phyloP scores from a whole-genome alignment of 2,329 filamentous ascomycete species.

The Xenosphaeropsis pyriputrescens region DNA sequence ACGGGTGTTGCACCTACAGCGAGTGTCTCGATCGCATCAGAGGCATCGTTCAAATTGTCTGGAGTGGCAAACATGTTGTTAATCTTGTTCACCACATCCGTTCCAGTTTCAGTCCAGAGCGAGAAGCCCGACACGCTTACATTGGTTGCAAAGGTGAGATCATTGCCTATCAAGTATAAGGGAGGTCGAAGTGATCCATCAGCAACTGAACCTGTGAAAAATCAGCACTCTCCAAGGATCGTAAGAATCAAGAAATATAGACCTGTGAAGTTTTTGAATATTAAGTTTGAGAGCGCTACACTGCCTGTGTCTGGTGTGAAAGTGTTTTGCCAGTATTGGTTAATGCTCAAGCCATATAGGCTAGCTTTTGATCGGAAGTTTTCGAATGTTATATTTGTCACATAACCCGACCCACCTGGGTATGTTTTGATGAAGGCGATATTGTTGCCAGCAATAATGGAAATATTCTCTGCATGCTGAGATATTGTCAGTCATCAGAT shows the following conservation, averaged over 20 bases:
- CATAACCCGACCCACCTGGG: constrained; percentile 18
- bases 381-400: constrained; percentile 12
- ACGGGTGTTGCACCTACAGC: constrained; percentile 4
- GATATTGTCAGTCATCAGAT: background rate
- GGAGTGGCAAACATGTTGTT: constrained; percentile 20
- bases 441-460: background rate
- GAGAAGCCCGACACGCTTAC: constrained; percentile 19
- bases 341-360: constrained; percentile 5
- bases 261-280: constrained; percentile 18
- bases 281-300: constrained; percentile 9
- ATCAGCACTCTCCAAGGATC: too few relatives aligned
- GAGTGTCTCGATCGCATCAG: constrained; percentile 7
- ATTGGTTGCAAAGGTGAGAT: constrained; percentile 17
- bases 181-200: constrained; percentile 16
- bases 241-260: background rate
- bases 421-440: constrained; percentile 15
- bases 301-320: constrained; percentile 12
- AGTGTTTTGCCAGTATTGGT: constrained; percentile 14
- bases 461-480: background rate
- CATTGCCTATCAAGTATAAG: constrained; percentile 18
- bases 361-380: constrained; percentile 1
- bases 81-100: constrained; percentile 16
- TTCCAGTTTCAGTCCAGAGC: constrained; percentile 18
- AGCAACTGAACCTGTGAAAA: constrained; percentile 14
- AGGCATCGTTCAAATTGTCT: constrained; percentile 13